Conservation (phyloP, 192 early-diverging fungal genomes). For the Backusella tuberculispora region DNA sequence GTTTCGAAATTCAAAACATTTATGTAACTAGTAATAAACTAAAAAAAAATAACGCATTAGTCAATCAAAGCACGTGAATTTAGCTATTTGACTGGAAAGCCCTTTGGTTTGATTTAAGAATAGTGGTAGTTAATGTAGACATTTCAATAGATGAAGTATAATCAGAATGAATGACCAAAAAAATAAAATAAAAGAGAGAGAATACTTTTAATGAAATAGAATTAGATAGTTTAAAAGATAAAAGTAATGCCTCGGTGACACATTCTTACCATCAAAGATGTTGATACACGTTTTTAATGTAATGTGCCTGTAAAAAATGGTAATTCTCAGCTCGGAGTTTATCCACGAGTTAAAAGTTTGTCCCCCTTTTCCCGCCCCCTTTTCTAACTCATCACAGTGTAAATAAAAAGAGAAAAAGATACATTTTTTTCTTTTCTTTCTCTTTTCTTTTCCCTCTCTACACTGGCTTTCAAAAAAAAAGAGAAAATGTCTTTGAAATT, state of each 20-base stretch:
- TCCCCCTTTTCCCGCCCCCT: not conserved
- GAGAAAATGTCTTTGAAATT: not conserved
- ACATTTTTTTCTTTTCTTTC: not conserved
- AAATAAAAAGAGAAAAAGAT: not conserved
- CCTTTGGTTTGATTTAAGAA: slow-evolving; percentile 10
- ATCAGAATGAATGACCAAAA: not conserved
- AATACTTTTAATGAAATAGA: no score
- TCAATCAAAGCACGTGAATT: no score
- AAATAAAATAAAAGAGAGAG: not conserved
- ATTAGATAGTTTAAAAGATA: no score
- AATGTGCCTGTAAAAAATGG: not conserved
- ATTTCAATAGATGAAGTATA: no score
- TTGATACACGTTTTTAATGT: not conserved
- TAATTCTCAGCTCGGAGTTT: slow-evolving; percentile 10
- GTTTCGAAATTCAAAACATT: no score
- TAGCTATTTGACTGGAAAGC: not conserved
- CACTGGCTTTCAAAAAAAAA: not conserved
- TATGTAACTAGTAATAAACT: no score
- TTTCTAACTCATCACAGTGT: no score
- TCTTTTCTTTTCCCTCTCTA: no score
- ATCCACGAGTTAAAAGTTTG: not conserved
- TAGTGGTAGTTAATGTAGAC: not conserved
- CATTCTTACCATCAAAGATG: slow-evolving; percentile 3
- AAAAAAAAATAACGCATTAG: no score
- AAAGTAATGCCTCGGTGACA: not conserved